Conservation (phyloP, 495 filamentous ascomycete species). For the Achaetomiella virescens region DNA sequence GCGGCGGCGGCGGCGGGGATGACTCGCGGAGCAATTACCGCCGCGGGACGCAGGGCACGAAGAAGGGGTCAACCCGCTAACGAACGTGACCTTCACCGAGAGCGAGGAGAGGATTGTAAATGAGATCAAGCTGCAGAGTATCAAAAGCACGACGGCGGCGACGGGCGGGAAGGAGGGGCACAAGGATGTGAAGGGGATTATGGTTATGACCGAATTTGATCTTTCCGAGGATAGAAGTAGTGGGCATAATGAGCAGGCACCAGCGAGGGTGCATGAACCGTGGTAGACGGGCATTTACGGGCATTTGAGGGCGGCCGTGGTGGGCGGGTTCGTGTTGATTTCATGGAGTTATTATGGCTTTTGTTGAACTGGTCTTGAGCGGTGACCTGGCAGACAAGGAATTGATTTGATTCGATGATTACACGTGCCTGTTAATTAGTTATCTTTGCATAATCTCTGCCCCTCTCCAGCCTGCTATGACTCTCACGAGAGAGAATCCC, state of each 20-base stretch:
- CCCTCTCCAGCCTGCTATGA: too few species aligned
- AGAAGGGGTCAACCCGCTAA: conserved; percentile 1
- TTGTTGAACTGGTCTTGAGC: too few species aligned
- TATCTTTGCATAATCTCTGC: too few species aligned
- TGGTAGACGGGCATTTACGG: too few species aligned
- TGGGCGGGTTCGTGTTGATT: too few species aligned
- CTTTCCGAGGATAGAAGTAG: conserved; percentile 9
- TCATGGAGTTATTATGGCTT: too few species aligned
- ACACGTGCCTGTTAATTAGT: too few species aligned
- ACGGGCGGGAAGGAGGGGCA: neutral
- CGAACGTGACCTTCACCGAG: conserved; percentile 13
- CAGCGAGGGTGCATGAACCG: neutral
- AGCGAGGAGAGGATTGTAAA: conserved; percentile 12
- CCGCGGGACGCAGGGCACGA: neutral
- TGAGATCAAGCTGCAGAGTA: conserved; percentile 10
- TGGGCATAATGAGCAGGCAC: neutral
- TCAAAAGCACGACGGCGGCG: neutral
- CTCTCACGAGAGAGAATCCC: too few species aligned
- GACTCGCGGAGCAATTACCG: neutral
- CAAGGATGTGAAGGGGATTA: conserved; percentile 5
- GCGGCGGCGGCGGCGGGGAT: conserved; percentile 1
- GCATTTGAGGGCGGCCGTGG: too few species aligned
- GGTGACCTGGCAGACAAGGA: too few species aligned
- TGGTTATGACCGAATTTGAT: conserved; percentile 13
- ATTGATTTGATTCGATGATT: too few species aligned